Base-by-base conservation (phyloP, 495 filamentous ascomycete species). In the Trichoderma virens region DNA sequence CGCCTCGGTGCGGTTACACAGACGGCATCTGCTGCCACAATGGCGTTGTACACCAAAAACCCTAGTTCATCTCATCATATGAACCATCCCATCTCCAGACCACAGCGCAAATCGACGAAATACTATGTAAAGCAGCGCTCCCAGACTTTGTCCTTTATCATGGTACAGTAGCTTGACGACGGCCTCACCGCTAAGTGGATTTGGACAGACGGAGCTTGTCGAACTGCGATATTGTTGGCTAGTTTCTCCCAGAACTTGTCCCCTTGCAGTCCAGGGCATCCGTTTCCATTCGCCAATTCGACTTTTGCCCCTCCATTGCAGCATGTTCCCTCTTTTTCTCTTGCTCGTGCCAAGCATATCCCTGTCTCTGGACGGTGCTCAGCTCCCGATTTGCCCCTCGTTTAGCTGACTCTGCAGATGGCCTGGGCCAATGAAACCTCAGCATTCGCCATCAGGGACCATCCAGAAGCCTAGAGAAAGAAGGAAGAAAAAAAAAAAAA, bases 311-410 rank as follows among this genome's bases (percentile, higher is more conserved):
- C 51, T 56, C 51, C 23, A 56, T 20, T 47, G 6, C 43, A 47
- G 43, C 41, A 6, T 20, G 41, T 8, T 47, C 18, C 20, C 20
- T 47, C 23, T 47, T 8, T 9, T 3, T 47, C 8, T 8, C 1
- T 25, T 47, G 8, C 23, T 25, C 18, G 27, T 56, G 27, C 1
- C 51, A 28, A 28, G 51, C 51, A 56, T 11, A 56, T 56, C 51
- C 51, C 18, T 56, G 51, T 56, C 51, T 56, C 9, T 30, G 51
- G 2, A n/a, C 43, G n/a, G n/a, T 27, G 45, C 45, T 45, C 45
- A 54, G 45, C 45, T 54, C 45, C 45, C 45, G 16, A 27, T 25
- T 54, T 54, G 45, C 45, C 51, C 51, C 51, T 30, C 51, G 27
- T 16, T n/a, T 56, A n/a, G 51, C 51, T 18, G 16, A 56, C 27